Base-by-base conservation (phyloP, 768 basidiomycete species). In the Lactifluus piperatus region DNA sequence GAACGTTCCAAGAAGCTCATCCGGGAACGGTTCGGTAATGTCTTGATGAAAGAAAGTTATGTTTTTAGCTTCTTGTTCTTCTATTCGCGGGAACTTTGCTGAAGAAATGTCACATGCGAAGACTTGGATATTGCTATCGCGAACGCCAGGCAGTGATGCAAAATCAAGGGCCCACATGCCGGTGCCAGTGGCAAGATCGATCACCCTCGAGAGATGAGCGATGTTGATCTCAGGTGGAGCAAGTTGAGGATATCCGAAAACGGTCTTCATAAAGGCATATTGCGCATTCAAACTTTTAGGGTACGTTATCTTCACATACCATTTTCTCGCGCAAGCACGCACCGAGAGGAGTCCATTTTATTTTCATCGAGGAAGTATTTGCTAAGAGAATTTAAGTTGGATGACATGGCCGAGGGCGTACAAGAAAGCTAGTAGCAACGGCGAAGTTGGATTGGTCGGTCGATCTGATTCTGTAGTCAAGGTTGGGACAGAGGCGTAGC, bases 61-160 rank as follows among this genome's bases (percentile, higher is more conserved):
- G 22, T 22, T 26, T 27, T 26, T 24, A 3, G 14, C 32, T 4
- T 26, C 29, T 13, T 8, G 26, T 34, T 27, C n/a, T n/a, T 50
- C 41, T 1, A 8, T 10, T 27, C 5, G 41, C 18, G 20, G 41
- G 41, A 50, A 50, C 13, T 54, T 60, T 9, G n/a, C 39, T 1
- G 26, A 37, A 18, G 58, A 49, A 16, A 60, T 44, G 8, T 50
- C 47, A 5, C 58, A 54, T 7, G 58, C 53, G n/a, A 59, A 54
- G 47, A 54, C 46, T n/a, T 50, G 47, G 50, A 59, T 9, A 50
- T 36, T 13, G 14, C 58, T 9, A 18, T 44, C n/a, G 24, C 47
- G 39, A 24, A 50, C 41, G 0, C n/a, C 30, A 14, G 47, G 47
- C 5, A 34, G 24, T 6, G 58, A 59, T 9, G 11, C n/a, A 14